Evolutionary conservation across 1,284 basidiomycete species (phyloP), one percentile per base, ranked within the genome.

Genomic region (Puccinia hordei): DNA sequence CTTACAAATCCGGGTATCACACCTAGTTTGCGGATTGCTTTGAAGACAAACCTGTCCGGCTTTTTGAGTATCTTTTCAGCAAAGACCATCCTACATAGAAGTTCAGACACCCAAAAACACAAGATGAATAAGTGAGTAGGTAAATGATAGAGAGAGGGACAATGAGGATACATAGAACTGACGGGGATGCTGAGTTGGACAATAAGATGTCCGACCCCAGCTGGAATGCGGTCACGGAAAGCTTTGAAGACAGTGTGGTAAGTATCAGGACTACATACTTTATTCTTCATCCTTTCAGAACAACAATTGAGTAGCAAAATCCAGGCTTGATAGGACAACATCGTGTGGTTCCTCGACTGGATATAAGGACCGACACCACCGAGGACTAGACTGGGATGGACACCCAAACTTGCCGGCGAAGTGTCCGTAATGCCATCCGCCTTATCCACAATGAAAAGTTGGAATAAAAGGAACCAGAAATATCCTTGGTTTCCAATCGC

Each of bases 271-370:
- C 92, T 91, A 86, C 92, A 93, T 9, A 97, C 90, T 86, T 91
- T 91, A 41, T 90, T 88, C 83, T 92, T 90, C 85, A 88, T 92
- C 72, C 95, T 88, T 86, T 98, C 95, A n/a, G 92, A 93, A 82
- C 93, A 93, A 82, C 86, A 86, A 85, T 97, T 95, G 46, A 97
- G 86, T 82, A 95, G 87, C 8, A 96, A 87, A 76, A 96, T 81
- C 65, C 82, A 82, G 57, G 82, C 82, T 22, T 82, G n/a, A n/a
- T n/a, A n/a, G n/a, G n/a, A n/a, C n/a, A n/a, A n/a, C n/a, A n/a
- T n/a, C n/a, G n/a, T n/a, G n/a, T n/a, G n/a, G n/a, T n/a, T n/a
- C n/a, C n/a, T n/a, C n/a, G n/a, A n/a, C n/a, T n/a, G n/a, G n/a
- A n/a, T n/a, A n/a, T n/a, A n/a, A n/a, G n/a, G n/a, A n/a, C n/a